Base-by-base conservation (phyloP, 2,329 filamentous ascomycete species). In the Macrophomina pseudophaseolina region DNA sequence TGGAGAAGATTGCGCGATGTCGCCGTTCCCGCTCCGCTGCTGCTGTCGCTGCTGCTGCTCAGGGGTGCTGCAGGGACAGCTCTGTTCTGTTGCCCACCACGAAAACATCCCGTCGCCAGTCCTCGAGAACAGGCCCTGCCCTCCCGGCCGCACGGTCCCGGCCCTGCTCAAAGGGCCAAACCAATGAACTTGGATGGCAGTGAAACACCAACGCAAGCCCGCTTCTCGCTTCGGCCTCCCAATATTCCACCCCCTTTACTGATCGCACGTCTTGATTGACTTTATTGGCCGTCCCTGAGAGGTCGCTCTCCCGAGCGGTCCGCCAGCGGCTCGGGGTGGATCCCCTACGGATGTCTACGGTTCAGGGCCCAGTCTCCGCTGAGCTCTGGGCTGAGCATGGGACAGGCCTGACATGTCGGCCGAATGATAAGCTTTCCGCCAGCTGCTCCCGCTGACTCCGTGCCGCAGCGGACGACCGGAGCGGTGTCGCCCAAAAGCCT, bases 1-100 rank as follows among this genome's bases (percentile, higher is more conserved):
- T 64, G 60, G 60, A 64, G 60, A 32, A 52, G 46, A 63, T 64
- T 52, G 60, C 60, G 60, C 48, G 60, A 64, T 64, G 60, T 53
- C 46, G 58, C 60, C 6, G 46, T 48, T 64, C 60, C 59, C 60
- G 60, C 60, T 46, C 46, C 44, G 60, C 58, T 33, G 38, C 54
- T 46, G 38, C 14, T 54, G 23, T 23, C 23, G 23, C 23, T 53
- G 60, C 58, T 33, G 38, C 54, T 46, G 38, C 14, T 54, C 52
- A 54, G 52, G 52, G 52, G 52, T 38, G 49, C 16, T 18, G 56
- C 42, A 12, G 60, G 4, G 60, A 18, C 30, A 12, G 33, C 8
- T 18, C 33, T 52, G 35, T 6, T 23, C 33, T 52, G 23, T 32
- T 64, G 46, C 38, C 60, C 58, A 60, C 58, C 58, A 60, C 58